Evolutionary conservation across 1,139 yeast genomes (phyloP), one percentile per base, ranked within the genome.

Genomic region (Candida dubliniensis): DNA sequence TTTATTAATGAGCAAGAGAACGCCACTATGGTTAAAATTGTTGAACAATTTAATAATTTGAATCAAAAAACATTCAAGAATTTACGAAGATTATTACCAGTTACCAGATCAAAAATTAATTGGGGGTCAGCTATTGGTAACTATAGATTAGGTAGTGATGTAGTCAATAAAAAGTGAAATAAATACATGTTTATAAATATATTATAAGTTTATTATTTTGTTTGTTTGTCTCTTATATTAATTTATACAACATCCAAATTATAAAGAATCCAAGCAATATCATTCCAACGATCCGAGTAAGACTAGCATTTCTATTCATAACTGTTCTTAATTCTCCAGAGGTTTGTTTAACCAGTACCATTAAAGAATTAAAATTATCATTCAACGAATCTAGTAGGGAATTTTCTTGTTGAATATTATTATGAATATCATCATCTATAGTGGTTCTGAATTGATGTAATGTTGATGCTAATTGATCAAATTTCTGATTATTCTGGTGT

Each of bases 121-220:
- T 93, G 99, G 99, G 96, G 96, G 35, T 87, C 81, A 59, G 90
- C 96, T 13, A 88, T 90, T 57, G 96, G 95, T 12, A 87, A 84
- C 61, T 90, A 90, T 68, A 81, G 90, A 58, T 73, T 91, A 42
- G 98, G 98, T 14, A 84, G 86, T 55, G 96, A 89, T 64, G 91
- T 86, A 31, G 83, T 73, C n/a, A 65, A 72, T 49, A 61, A 62
- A 35, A 49, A 53, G 39, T 47, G 45, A 42, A 18, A 12, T 27
- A 37, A 13, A 26, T 27, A 15, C 14, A 27, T 23, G 23, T 13
- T 24, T 30, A 31, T 24, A 31, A 25, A 37, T 12, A 15, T 10
- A 29, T 10, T 12, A 15, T 10, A 29, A 4, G 12, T 15, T 2
- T 23, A 6, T 23, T 13, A 26, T 4, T 8, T 5, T 24, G 13